Evolutionary conservation across 345 rosid genomes (phyloP).

Genomic region (Hibiscus syriacus): DNA sequence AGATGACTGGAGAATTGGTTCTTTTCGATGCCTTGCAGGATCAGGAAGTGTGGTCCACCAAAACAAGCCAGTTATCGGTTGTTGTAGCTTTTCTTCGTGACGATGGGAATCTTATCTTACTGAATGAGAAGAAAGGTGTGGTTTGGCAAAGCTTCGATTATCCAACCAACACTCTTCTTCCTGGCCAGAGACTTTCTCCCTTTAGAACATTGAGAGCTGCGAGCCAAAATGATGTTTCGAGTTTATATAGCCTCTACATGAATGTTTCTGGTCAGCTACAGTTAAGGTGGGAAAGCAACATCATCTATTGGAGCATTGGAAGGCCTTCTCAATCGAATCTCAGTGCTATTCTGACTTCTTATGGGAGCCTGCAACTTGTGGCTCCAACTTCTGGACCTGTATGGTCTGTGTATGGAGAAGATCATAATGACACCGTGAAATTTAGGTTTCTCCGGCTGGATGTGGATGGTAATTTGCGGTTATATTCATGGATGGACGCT

Average conservation of each 20-base stretch:
- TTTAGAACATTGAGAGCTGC: constrained; percentile 52
- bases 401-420: constrained; percentile 63
- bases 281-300: constrained; percentile 60
- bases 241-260: constrained; percentile 63
- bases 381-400: constrained; percentile 30
- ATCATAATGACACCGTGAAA: constrained; percentile 54
- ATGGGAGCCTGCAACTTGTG: constrained; percentile 51
- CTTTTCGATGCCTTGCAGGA: constrained; percentile 45
- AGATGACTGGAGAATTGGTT: constrained; percentile 48
- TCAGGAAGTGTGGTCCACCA: constrained; percentile 47
- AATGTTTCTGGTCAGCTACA: constrained; percentile 45
- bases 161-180: constrained; percentile 69
- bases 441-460: constrained; percentile 71
- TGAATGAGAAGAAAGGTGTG: constrained; percentile 29
- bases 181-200: constrained; percentile 50
- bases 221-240: constrained; percentile 47
- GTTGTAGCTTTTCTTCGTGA: constrained; percentile 50
- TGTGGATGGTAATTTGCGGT: constrained; percentile 68
- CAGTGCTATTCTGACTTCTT: constrained; percentile 48
- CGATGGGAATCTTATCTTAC: constrained; percentile 64
- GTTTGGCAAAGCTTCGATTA: constrained; percentile 76
- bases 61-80: constrained; percentile 44
- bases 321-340: constrained; percentile 31
- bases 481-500: constrained; percentile 59
- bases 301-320: constrained; percentile 49